Conservation (phyloP, 306 rosid species). For the Cicer pinnatifidum region DNA sequence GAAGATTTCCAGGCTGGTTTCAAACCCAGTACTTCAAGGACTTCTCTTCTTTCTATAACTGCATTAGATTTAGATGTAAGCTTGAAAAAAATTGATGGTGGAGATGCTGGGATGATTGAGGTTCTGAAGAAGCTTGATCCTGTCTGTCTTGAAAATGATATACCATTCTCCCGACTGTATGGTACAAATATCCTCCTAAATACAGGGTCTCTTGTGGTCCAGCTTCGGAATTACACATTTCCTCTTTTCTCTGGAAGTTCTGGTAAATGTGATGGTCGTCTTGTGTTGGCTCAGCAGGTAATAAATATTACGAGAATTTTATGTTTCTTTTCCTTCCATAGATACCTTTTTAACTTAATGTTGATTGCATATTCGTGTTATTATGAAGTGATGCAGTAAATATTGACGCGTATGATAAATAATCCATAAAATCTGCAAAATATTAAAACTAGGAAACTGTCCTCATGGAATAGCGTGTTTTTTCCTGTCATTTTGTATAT, state of each 20-base stretch:
- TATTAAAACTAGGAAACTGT: not conserved
- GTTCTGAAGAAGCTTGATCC: conserved; percentile 89
- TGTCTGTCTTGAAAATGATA: conserved; percentile 68
- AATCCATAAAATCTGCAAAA: not conserved
- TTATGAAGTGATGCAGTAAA: not conserved
- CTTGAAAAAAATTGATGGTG: conserved; percentile 89
- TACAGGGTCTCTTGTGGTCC: conserved; percentile 71
- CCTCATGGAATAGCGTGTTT: not conserved
- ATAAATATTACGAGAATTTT: conserved; percentile 37
- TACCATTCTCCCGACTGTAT: conserved; percentile 90
- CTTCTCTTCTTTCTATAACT: conserved; percentile 81
- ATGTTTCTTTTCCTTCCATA: conserved; percentile 32
- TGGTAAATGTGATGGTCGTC: conserved; percentile 84
- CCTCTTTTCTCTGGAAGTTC: conserved; percentile 84
- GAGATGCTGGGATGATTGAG: conserved; percentile 89
- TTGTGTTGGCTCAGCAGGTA: conserved; percentile 98
- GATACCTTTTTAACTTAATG: conserved; percentile 30
- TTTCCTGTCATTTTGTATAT: conserved; percentile 2
- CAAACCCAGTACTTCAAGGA: conserved; percentile 76
- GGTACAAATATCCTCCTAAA: conserved; percentile 79
- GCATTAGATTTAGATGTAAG: conserved; percentile 76
- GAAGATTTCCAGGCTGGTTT: conserved; percentile 93
- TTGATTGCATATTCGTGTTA: conserved; percentile 39
- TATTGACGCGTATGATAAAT: conserved; percentile 16
- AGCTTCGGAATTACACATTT: conserved; percentile 77